Conservation (phyloP, 2,329 filamentous ascomycete genomes). For the Cladobotryum mycophilum region DNA sequence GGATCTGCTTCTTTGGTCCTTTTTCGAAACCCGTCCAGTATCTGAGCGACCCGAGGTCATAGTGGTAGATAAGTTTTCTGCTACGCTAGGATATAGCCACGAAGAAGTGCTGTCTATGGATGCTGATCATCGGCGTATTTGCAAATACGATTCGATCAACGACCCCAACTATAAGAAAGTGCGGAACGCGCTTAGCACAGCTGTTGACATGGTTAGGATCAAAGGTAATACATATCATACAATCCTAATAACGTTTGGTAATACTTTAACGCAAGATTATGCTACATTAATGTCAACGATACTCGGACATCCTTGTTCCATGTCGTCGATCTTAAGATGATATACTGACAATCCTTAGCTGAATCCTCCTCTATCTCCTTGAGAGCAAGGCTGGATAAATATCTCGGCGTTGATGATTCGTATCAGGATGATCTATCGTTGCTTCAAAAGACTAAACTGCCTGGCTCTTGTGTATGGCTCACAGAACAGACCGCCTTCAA, state of each 20-base stretch:
- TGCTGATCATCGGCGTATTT: slow-evolving; percentile 2
- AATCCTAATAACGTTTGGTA: neutral
- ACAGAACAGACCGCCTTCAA: neutral
- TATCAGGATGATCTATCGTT: slow-evolving; percentile 5
- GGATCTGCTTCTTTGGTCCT: slow-evolving; percentile 4
- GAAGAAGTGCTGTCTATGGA: neutral
- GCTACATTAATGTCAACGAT: too few species aligned
- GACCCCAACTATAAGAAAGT: slow-evolving; percentile 1
- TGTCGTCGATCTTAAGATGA: too few species aligned
- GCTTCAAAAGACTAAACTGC: neutral
- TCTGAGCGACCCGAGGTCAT: neutral
- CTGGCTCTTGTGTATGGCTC: slow-evolving; percentile 8
- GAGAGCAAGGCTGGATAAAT: neutral
- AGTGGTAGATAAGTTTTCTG: slow-evolving; percentile 1
- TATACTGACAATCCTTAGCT: too few species aligned
- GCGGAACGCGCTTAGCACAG: neutral
- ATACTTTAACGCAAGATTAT: too few species aligned
- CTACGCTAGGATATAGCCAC: neutral
- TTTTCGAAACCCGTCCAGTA: neutral
- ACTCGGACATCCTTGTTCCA: too few species aligned
- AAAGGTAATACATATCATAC: neutral
- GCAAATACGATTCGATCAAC: neutral
- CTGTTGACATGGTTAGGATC: neutral
- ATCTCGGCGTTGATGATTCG: neutral
- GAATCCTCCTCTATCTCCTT: neutral